phyloP scores from a whole-genome alignment of 1,284 basidiomycete species.

The Neolentinus lepideus region DNA sequence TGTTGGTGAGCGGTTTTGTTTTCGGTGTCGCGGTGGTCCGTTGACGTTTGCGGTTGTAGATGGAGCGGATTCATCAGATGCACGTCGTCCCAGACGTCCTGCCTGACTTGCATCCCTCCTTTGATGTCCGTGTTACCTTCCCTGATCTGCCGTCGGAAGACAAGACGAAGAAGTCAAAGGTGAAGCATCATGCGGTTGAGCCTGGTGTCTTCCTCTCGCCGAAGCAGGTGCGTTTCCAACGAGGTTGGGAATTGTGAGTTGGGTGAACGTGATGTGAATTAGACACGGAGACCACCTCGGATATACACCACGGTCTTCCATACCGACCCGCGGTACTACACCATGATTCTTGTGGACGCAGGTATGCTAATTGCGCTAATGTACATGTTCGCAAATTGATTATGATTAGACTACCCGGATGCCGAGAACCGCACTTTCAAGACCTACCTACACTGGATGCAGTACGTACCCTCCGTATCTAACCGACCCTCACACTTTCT shows the following conservation, averaged over 20 bases:
- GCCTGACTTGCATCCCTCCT: conserved; percentile 61
- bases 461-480: conserved; percentile 38
- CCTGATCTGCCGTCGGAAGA: conserved; percentile 27
- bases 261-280: background rate
- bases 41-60: conserved; percentile 34
- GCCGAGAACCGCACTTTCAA: conserved; percentile 57
- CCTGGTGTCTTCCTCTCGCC: conserved; percentile 65
- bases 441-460: conserved; percentile 82
- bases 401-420: conserved; percentile 85
- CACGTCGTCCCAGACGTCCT: conserved; percentile 85
- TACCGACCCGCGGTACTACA: conserved; percentile 77
- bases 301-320: conserved; percentile 76
- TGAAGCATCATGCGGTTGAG: conserved; percentile 47
- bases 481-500: conserved; percentile 5
- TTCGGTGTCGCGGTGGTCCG: background rate
- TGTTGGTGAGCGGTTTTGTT: conserved; percentile 52
- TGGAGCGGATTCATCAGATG: conserved; percentile 91
- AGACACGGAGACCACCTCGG: conserved; percentile 59
- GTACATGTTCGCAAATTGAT: background rate
- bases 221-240: conserved; percentile 44
- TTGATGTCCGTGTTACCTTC: conserved; percentile 66
- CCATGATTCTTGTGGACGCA: conserved; percentile 83
- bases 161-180: conserved; percentile 25
- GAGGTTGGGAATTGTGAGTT: background rate
- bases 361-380: conserved; percentile 32